A percentile compares a stretch with the other conserved stretches of the same genome.
These are phyloP conservation scores for Podaxis sp. DNA, from an alignment of 768 basidiomycete genomes.

Conservation along the genomic window DNA sequence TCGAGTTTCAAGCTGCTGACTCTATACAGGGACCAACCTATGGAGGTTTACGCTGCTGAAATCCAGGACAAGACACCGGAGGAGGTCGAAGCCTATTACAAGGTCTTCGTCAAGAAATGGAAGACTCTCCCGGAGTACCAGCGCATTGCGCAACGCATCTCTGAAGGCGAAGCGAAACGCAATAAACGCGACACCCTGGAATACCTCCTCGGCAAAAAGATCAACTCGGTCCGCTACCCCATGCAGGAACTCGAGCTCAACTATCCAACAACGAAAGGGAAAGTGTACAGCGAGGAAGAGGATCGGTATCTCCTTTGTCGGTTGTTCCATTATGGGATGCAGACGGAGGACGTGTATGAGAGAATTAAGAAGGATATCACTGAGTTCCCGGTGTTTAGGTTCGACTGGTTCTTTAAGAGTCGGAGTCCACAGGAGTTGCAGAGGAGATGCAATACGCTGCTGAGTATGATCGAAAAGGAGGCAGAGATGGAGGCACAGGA, in stretches of 20 bases:
- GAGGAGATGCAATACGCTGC: slow-evolving; percentile 81
- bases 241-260: slow-evolving; percentile 97
- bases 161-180: slow-evolving; percentile 88
- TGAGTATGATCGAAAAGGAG: slow-evolving; percentile 94
- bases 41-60: slow-evolving; percentile 73
- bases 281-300: slow-evolving; percentile 95
- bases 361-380: slow-evolving; percentile 94
- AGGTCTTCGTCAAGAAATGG: slow-evolving; percentile 88
- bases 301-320: slow-evolving; percentile 93
- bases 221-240: slow-evolving; percentile 80
- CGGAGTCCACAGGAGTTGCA: slow-evolving; percentile 87
- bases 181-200: slow-evolving; percentile 83
- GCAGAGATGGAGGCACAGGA: slow-evolving; percentile 68
- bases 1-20: background rate
- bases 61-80: slow-evolving; percentile 82
- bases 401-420: slow-evolving; percentile 99
- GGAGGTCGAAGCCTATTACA: slow-evolving; percentile 76
- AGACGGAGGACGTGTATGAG: slow-evolving; percentile 88
- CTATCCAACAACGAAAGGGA: slow-evolving; percentile 95
- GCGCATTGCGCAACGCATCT: slow-evolving; percentile 79
- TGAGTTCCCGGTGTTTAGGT: slow-evolving; percentile 95
- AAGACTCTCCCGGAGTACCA: slow-evolving; percentile 80
- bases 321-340: slow-evolving; percentile 87
- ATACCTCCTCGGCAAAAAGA: slow-evolving; percentile 77
- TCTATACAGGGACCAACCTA: slow-evolving; percentile 55